Conservation (phyloP, 2,329 filamentous ascomycete genomes). For the Hypomyces rosellus region DNA sequence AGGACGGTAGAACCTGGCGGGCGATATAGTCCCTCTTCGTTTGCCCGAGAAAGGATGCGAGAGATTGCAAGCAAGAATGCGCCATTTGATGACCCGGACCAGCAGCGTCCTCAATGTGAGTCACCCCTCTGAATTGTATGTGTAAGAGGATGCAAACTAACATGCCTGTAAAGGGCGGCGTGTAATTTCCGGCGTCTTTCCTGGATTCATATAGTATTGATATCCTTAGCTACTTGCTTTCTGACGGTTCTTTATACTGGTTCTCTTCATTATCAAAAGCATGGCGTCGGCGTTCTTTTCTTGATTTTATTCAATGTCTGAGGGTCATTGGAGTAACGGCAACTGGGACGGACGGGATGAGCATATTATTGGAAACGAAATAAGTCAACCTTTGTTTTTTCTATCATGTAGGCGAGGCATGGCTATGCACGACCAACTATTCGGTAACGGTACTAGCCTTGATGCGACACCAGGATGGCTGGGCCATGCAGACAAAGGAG, state of each 20-base stretch:
- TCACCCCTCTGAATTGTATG: slow-evolving; percentile 4
- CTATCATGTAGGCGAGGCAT: background rate
- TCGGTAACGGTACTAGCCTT: background rate
- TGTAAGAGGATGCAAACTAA: background rate
- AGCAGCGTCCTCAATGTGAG: slow-evolving; percentile 34
- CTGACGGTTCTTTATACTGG: background rate
- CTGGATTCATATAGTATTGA: slow-evolving; percentile 9
- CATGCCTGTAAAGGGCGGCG: slow-evolving; percentile 5
- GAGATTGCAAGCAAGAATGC: slow-evolving; percentile 37
- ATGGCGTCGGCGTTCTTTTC: slow-evolving; percentile 12
- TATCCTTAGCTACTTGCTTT: background rate
- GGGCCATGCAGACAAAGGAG: too few species aligned
- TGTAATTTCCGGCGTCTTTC: slow-evolving; percentile 9
- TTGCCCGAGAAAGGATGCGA: slow-evolving; percentile 38
- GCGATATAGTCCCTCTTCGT: slow-evolving; percentile 36
- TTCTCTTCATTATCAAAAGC: slow-evolving; percentile 5
- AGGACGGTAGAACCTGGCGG: slow-evolving; percentile 23
- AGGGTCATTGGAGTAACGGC: background rate
- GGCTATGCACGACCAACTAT: background rate
- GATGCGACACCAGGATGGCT: background rate
- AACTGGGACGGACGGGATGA: background rate
- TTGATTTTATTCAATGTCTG: background rate
- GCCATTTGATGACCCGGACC: slow-evolving; percentile 38
- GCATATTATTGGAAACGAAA: background rate
- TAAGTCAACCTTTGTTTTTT: background rate